Percentiles rank a stretch among this genome's conserved stretches.
phyloP scores from a whole-genome alignment of 1,139 yeast genomes.

The Dujonia santamariae region DNA sequence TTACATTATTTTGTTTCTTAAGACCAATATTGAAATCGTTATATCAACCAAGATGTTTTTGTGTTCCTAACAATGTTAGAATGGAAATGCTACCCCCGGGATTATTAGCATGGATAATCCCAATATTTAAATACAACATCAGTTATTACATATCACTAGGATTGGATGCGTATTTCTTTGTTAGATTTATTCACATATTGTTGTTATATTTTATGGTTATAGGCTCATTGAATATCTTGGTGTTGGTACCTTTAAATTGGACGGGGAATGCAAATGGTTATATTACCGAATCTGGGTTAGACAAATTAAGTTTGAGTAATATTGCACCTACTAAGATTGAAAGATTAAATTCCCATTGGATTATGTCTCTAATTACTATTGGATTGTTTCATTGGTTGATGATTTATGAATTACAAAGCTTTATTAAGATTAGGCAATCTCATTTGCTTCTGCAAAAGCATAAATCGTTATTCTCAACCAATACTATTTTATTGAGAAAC shows the following conservation, averaged over 20 bases:
- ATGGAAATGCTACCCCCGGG: constrained; percentile 37
- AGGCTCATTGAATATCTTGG: constrained; percentile 49
- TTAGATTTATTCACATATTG: constrained; percentile 51
- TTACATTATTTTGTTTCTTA: constrained; percentile 50
- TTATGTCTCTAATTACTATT: constrained; percentile 50
- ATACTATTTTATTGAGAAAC: constrained; percentile 47
- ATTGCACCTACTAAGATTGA: constrained; percentile 46
- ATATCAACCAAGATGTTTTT: constrained; percentile 57
- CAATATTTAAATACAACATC: constrained; percentile 36
- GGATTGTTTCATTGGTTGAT: constrained; percentile 52
- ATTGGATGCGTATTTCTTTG: constrained; percentile 62
- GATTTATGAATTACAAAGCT: constrained; percentile 47
- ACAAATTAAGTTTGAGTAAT: constrained; percentile 59
- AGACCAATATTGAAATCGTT: constrained; percentile 44
- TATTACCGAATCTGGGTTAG: constrained; percentile 46
- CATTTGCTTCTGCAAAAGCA: constrained; percentile 28
- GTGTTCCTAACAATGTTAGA: constrained; percentile 36
- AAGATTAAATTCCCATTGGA: constrained; percentile 51
- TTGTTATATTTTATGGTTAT: constrained; percentile 46
- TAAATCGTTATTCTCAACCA: constrained; percentile 24
- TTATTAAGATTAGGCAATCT: constrained; percentile 42
- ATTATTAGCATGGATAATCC: constrained; percentile 47
- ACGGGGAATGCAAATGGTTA: constrained; percentile 34
- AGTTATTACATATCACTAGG: constrained; percentile 49
- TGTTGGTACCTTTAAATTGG: constrained; percentile 56